Evolutionary conservation across 305 asterid species (phyloP), one percentile per base, ranked within the genome.

Genomic region (Solanum hybrid): DNA sequence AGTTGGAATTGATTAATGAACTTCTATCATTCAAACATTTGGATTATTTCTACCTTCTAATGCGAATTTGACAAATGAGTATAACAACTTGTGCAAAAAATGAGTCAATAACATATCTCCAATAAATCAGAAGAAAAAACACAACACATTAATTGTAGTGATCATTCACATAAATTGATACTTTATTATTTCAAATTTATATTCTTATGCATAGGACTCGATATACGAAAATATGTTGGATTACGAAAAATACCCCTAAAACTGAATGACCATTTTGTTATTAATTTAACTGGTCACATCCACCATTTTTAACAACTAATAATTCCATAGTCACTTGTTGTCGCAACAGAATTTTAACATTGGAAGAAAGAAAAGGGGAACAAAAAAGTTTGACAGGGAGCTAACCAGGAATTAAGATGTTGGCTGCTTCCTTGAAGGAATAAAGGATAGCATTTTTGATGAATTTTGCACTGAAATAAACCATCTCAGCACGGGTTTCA

Each of bases 361-460:
- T 10, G 45, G 45, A 10, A 39, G 45, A 39, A 11, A 39, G 45
- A 10, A 39, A 38, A 38, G 14, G 45, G 45, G 45, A 38, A 38
- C 45, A 38, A 38, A 38, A 38, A 38, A 37, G 41, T 37, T 37
- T 37, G 41, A 37, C 41, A 37, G 41, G 12, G 41, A 61, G 33
- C 90, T 89, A 31, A 93, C 96, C 95, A 84, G 96, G 92, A 81
- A 93, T 89, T 39, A 91, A 13, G 88, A 89, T 90, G 84, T 89
- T 91, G 90, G 85, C 20, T 79, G 93, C 92, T 76, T 94, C 93
- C 11, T 88, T 73, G 77, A 93, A 51, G 7, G 89, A 92, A 84
- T 88, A 91, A 31, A 34, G 0, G 33, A 91, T 91, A 29, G 94
- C 89, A 76, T 93, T 92, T 86, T 85, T 86, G 36, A 92, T 89